Base-by-base conservation (phyloP, 257 asterid genomes). In the Fraxinus cuspidata region DNA sequence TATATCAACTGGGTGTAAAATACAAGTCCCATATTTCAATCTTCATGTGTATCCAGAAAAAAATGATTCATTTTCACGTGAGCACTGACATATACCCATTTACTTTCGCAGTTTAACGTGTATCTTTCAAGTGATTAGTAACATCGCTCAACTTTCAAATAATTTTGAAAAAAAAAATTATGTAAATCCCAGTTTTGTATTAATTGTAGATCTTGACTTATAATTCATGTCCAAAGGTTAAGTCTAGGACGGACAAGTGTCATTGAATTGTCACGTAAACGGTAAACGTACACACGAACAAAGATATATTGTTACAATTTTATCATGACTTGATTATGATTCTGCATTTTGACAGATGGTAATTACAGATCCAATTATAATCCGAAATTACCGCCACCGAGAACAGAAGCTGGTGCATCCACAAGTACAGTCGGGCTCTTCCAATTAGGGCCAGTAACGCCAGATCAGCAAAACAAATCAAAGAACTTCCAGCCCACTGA, bases 391-490 rank as follows among this genome's bases (percentile, higher is more conserved):
- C 86, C 90, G 3, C 81, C 87, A 4, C 81, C 87, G 72, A 70
- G 80, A 72, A 35, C 78, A 37, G 91, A 87, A 77, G 79, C 82
- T 63, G 84, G 84, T 70, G 85, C 83, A 66, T 79, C 80, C 63
- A 79, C 92, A 42, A 83, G 85, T 78, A 58, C 82, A 69, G 64
- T 78, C 38, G 42, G 83, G 83, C 83, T 85, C 80, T 78, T 80
- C 58, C 79, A 73, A 76, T 73, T 86, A 27, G 87, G 87, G 73
- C 94, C 93, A 5, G 86, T 74, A 25, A 90, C 97, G 15, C 97
- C 96, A 58, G 89, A 86, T 73, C 88, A 80, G 81, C 83, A 73
- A 51, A 86, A 78, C 83, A 88, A 80, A 80, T 70, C 79, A n/a
- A 83, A 68, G 64, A 84, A 78, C 75, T 66, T 72, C 83, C 89